Evolutionary conservation across 306 rosid genomes (phyloP).

Genomic region (Ammopiptanthus mongolicus): DNA sequence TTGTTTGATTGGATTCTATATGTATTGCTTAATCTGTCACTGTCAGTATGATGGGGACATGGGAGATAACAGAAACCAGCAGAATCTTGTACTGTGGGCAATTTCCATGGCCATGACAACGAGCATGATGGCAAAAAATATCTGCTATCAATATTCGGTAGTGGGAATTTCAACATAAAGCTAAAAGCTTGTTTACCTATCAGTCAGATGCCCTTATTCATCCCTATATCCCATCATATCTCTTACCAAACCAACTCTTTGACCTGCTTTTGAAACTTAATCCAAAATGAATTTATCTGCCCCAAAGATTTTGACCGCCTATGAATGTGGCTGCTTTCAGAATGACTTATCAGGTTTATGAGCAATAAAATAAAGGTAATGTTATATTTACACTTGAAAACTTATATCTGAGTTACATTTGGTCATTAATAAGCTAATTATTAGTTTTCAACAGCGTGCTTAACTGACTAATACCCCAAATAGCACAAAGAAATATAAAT

Average conservation of each 20-base stretch:
- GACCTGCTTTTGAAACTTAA: neutral
- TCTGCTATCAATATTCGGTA: neutral
- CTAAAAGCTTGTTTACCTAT: neutral
- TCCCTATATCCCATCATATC: neutral
- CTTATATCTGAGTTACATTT: no score
- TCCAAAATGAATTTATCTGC: conserved; percentile 9
- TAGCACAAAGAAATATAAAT: no score
- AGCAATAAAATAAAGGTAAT: neutral
- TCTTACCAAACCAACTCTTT: neutral
- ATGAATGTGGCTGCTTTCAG: neutral
- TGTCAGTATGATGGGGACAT: neutral
- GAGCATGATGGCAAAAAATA: neutral
- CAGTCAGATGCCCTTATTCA: conserved; percentile 12
- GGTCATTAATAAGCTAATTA: no score
- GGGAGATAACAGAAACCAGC: neutral
- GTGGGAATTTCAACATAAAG: conserved; percentile 11
- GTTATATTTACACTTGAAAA: neutral
- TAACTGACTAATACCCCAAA: no score
- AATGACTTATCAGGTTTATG: neutral
- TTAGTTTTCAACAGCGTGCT: no score
- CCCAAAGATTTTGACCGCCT: neutral
- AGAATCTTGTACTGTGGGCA: conserved; percentile 22
- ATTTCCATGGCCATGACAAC: conserved; percentile 1
- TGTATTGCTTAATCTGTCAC: neutral
- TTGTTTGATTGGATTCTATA: conserved; percentile 5